Evolutionary conservation across 257 asterid species (phyloP).

Genomic region (Solanum megistacrolobum): DNA sequence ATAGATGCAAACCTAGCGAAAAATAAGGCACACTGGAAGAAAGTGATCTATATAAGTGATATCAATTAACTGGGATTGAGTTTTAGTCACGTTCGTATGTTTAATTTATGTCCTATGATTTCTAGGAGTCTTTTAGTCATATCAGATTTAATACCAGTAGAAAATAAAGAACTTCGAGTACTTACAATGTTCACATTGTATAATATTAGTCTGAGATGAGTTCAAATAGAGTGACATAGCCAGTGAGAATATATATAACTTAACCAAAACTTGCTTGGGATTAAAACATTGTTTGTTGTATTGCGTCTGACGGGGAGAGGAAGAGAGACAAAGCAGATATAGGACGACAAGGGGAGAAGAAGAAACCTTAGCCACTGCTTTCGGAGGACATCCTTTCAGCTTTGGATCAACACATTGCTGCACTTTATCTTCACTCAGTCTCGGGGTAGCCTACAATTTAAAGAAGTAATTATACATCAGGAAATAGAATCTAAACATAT

Average conservation of each 20-base stretch:
- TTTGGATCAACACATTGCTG: slow-evolving; percentile 31
- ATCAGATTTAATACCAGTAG: background rate
- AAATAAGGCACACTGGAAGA: background rate
- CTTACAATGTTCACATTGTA: background rate
- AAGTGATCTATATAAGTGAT: background rate
- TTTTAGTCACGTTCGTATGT: background rate
- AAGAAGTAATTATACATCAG: background rate
- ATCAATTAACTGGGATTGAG: background rate
- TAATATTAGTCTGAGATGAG: background rate
- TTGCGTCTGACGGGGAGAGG: too few species aligned
- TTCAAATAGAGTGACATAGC: background rate
- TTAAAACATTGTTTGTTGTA: background rate
- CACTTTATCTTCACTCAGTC: slow-evolving; percentile 34
- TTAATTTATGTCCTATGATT: background rate
- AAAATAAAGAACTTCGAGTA: background rate
- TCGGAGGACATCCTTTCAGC: slow-evolving; percentile 13
- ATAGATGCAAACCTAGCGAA: background rate
- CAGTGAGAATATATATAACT: background rate
- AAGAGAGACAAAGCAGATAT: background rate
- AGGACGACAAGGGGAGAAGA: background rate
- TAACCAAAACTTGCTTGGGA: background rate
- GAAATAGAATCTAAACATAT: background rate
- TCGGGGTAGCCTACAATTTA: slow-evolving; percentile 17
- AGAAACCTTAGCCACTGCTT: slow-evolving; percentile 13
- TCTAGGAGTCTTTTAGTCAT: background rate